Percentiles rank a stretch among this genome's conserved stretches.
These are phyloP conservation scores for Leptoxyphium fumago DNA, from an alignment of 2,329 filamentous ascomycete genomes.

Conservation along the genomic window DNA sequence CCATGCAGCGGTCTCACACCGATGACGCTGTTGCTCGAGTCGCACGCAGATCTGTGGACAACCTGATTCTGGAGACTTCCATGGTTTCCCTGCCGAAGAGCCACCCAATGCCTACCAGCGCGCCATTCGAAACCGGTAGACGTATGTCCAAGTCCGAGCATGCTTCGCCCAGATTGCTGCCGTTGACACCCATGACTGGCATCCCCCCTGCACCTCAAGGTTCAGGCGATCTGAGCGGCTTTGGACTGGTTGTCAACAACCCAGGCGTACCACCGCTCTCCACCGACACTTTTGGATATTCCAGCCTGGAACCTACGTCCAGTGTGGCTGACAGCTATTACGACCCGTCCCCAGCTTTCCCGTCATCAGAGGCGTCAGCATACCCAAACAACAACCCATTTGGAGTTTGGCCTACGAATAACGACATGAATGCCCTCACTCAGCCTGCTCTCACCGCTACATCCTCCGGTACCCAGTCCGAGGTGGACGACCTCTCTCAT, in stretches of 20 bases:
- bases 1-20: conserved; percentile 40
- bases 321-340: conserved; percentile 12
- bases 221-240: not conserved
- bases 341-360: conserved; percentile 18
- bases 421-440: conserved; percentile 9
- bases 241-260: not conserved
- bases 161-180: conserved; percentile 13
- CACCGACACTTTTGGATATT: conserved; percentile 10
- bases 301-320: conserved; percentile 13
- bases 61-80: conserved; percentile 25
- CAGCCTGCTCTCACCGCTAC: conserved; percentile 23
- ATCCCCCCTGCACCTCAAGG: not conserved
- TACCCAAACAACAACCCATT: conserved; percentile 21
- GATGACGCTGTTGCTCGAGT: conserved; percentile 28
- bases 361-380: conserved; percentile 9
- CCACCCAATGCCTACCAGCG: conserved; percentile 3
- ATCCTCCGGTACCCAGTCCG: conserved; percentile 24
- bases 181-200: conserved; percentile 3
- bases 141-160: conserved; percentile 19
- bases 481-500: conserved; percentile 22
- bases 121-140: conserved; percentile 9
- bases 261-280: conserved; percentile 6
- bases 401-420: conserved; percentile 16
- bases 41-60: conserved; percentile 38
- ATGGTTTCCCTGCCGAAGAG: conserved; percentile 2